phyloP scores from a whole-genome alignment of 805 yeast genomes.

The Saturnispora bothae region DNA sequence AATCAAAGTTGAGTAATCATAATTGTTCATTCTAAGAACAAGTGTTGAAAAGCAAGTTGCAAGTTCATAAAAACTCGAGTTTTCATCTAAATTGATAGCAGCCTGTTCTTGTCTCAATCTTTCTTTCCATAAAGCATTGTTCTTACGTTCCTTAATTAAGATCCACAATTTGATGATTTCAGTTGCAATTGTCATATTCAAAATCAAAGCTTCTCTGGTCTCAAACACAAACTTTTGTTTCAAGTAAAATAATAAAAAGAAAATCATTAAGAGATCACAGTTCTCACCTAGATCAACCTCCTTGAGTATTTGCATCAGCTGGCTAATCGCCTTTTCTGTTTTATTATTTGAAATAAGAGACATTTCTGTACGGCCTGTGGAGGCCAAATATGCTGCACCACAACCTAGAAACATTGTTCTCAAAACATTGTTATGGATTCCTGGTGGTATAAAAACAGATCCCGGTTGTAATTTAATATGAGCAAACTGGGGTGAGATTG shows the following conservation, averaged over 20 bases:
- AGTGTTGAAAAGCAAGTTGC: neutral
- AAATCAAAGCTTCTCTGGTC: slow-evolving; percentile 22
- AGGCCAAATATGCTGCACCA: slow-evolving; percentile 31
- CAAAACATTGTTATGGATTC: slow-evolving; percentile 22
- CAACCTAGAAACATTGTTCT: slow-evolving; percentile 30
- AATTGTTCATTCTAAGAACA: neutral
- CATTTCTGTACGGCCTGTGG: slow-evolving; percentile 16
- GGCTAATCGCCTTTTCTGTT: slow-evolving; percentile 11
- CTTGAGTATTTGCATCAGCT: slow-evolving; percentile 18
- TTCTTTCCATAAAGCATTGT: neutral
- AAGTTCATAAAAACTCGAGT: neutral
- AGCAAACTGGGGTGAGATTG: slow-evolving; percentile 33
- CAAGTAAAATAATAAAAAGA: slow-evolving; percentile 30
- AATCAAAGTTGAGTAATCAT: neutral
- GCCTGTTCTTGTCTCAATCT: neutral
- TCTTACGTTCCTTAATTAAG: slow-evolving; percentile 9
- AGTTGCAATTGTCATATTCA: slow-evolving; percentile 28
- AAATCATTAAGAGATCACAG: slow-evolving; percentile 32
- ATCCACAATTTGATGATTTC: slow-evolving; percentile 26
- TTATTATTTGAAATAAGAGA: slow-evolving; percentile 18
- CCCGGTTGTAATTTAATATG: slow-evolving; percentile 32
- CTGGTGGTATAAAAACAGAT: slow-evolving; percentile 31
- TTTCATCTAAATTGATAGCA: neutral
- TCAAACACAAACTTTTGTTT: slow-evolving; percentile 27
- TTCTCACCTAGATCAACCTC: slow-evolving; percentile 21